These are phyloP conservation scores for Pelagomonas calceolata DNA, from an alignment of 108 stramenopile species.

Conservation along the genomic window DNA sequence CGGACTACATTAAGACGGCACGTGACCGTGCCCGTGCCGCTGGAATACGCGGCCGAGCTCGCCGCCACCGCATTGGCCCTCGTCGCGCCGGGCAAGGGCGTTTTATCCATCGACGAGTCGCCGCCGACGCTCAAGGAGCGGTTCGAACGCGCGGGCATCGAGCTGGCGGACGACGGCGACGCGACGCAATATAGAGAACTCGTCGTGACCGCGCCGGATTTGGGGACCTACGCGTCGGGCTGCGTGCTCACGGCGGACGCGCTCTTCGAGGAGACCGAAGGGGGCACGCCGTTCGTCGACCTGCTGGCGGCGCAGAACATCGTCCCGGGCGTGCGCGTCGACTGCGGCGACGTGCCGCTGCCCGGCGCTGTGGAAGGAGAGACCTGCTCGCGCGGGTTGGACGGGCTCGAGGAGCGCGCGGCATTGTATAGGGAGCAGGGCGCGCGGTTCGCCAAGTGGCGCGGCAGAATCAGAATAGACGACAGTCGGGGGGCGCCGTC, in stretches of 20 bases:
- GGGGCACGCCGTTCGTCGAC: conserved; percentile 51
- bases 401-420: conserved; percentile 48
- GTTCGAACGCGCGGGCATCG: conserved; percentile 35
- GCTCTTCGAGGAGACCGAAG: conserved; percentile 25
- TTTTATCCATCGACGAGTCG: conserved; percentile 51
- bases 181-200: conserved; percentile 44
- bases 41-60: too few relatives aligned
- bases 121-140: conserved; percentile 47
- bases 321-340: conserved; percentile 59
- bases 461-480: not conserved
- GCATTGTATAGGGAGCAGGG: conserved; percentile 53
- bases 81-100: conserved; percentile 43
- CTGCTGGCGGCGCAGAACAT: conserved; percentile 39
- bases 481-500: too few relatives aligned
- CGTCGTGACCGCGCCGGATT: conserved; percentile 29
- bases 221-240: conserved; percentile 49
- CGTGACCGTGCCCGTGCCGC: too few relatives aligned
- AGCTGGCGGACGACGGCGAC: conserved; percentile 47
- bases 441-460: conserved; percentile 63
- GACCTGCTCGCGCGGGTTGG: conserved; percentile 46
- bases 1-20: too few relatives aligned
- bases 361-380: conserved; percentile 35
- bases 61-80: not conserved
- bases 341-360: conserved; percentile 17
- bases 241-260: conserved; percentile 60